Evolutionary conservation across 257 asterid genomes (phyloP).

Genomic region (Solanum ossicruentum): DNA sequence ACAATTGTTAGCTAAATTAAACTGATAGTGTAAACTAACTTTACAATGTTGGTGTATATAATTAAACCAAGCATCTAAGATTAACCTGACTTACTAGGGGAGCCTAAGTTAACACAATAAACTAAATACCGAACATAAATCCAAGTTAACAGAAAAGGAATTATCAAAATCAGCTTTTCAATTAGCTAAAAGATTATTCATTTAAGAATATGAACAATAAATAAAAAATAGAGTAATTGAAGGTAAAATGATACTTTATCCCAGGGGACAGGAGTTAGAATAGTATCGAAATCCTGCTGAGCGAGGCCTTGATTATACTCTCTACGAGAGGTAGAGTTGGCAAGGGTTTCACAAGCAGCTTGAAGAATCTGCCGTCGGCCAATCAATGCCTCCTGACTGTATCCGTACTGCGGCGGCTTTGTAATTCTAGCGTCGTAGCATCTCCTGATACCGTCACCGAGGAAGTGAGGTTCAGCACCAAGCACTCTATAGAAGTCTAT

Average conservation of each 20-base stretch:
- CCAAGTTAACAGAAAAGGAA: not conserved
- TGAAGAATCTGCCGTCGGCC: slow-evolving; percentile 85
- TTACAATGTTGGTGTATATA: not conserved
- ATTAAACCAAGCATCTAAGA: not conserved
- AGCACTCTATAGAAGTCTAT: slow-evolving; percentile 76
- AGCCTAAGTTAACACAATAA: not conserved
- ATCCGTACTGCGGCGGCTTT: slow-evolving; percentile 85
- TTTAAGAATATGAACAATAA: not conserved
- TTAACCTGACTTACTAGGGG: not conserved
- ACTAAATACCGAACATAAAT: not conserved
- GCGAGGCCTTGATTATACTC: slow-evolving; percentile 80
- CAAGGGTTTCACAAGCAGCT: slow-evolving; percentile 89
- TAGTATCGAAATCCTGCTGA: slow-evolving; percentile 56
- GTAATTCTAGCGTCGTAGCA: slow-evolving; percentile 75
- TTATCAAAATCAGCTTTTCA: not conserved
- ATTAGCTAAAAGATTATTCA: not conserved
- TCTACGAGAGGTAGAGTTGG: slow-evolving; percentile 55
- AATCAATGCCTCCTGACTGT: slow-evolving; percentile 71
- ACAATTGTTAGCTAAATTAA: not conserved
- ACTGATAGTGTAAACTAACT: not conserved
- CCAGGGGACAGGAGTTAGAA: slow-evolving; percentile 86
- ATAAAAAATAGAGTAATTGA: not conserved
- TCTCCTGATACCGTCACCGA: slow-evolving; percentile 88
- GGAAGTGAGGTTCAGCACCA: slow-evolving; percentile 87
- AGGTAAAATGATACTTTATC: slow-evolving; percentile 49